These are phyloP conservation scores for Cyberlindnera suaveolens DNA, from an alignment of 805 yeast genomes.

Conservation along the genomic window DNA sequence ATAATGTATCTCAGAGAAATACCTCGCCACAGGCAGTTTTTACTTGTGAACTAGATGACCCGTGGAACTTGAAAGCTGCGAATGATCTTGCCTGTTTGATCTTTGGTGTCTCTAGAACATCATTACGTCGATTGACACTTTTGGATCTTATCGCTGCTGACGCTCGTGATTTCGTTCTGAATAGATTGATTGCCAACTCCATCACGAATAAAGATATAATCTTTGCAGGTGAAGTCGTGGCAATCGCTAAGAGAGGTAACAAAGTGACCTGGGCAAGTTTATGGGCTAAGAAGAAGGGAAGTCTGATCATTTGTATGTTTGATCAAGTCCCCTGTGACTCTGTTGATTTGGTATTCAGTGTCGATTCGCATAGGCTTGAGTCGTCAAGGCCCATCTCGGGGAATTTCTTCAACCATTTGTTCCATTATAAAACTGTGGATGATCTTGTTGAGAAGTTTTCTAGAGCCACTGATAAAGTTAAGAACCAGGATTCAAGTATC, in stretches of 20 bases:
- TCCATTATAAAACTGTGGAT: conserved; percentile 13
- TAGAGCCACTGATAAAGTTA: conserved; percentile 5
- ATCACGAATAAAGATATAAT: conserved; percentile 37
- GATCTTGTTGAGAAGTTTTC: conserved; percentile 25
- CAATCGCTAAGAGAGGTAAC: conserved; percentile 62
- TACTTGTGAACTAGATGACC: conserved; percentile 66
- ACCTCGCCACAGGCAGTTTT: conserved; percentile 78
- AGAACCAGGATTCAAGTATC: conserved; percentile 15
- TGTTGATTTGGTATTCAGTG: conserved; percentile 46
- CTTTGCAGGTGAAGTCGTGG: conserved; percentile 81
- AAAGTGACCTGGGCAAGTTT: conserved; percentile 77
- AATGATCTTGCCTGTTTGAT: conserved; percentile 85
- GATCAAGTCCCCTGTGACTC: conserved; percentile 77
- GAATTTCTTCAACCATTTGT: conserved; percentile 13
- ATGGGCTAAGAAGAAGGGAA: conserved; percentile 80
- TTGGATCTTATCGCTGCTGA: conserved; percentile 76
- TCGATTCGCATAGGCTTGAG: conserved; percentile 10
- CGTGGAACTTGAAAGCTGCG: conserved; percentile 79
- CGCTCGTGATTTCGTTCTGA: conserved; percentile 62
- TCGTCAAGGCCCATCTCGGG: conserved; percentile 21
- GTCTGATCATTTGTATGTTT: conserved; percentile 72
- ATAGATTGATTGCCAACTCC: conserved; percentile 38
- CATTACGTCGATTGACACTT: conserved; percentile 55
- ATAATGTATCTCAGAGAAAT: conserved; percentile 65
- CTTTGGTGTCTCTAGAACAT: conserved; percentile 71